Conservation (phyloP, 139 green algal species). For the Yamagishiella unicocca region DNA sequence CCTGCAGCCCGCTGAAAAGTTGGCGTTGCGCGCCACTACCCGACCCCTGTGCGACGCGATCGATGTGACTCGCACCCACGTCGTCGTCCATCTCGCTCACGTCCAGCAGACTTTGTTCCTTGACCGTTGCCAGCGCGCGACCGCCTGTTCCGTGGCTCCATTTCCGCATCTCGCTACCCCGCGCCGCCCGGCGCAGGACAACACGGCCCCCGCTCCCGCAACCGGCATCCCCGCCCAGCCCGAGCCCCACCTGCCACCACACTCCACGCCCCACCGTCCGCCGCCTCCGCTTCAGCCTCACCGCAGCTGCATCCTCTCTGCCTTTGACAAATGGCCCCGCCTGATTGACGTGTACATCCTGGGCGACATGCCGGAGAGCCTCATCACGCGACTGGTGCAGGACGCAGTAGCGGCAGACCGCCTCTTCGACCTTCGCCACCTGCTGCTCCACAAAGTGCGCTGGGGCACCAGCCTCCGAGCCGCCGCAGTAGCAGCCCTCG, state of each 20-base stretch:
- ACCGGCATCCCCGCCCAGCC: background rate
- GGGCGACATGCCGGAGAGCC: constrained; percentile 18
- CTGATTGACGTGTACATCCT: background rate
- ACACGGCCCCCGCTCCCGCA: background rate
- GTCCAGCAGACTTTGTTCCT: constrained; percentile 23
- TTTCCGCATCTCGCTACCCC: too few species aligned
- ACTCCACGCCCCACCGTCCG: too few species aligned
- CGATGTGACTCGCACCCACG: background rate
- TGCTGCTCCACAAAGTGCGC: background rate
- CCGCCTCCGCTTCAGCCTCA: background rate
- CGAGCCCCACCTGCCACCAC: background rate
- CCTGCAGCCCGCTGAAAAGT: background rate
- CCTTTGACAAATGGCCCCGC: constrained; percentile 27
- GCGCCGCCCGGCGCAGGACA: background rate
- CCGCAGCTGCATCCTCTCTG: constrained; percentile 7
- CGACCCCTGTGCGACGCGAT: background rate
- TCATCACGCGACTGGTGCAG: constrained; percentile 15
- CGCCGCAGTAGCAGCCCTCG: background rate
- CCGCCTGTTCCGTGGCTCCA: too few species aligned
- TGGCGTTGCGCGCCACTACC: background rate
- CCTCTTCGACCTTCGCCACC: background rate
- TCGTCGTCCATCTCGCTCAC: constrained; percentile 10
- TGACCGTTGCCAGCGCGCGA: background rate
- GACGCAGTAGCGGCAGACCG: background rate
- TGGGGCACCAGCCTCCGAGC: background rate